Evolutionary conservation across 768 basidiomycete species (phyloP).

Genomic region (Tricholoma hemisulphureum): DNA sequence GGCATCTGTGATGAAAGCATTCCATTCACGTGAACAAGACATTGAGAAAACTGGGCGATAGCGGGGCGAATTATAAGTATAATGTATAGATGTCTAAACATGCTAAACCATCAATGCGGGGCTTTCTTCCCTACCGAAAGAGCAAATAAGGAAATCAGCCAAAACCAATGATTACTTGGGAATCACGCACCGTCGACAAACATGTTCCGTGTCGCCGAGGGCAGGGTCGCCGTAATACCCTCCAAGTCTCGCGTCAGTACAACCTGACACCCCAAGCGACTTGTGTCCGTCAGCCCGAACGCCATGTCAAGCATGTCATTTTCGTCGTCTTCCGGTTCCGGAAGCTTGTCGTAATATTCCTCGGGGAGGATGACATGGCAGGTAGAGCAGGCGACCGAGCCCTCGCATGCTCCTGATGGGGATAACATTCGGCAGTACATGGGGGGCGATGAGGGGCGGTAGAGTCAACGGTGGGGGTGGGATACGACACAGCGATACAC

Average conservation of each 20-base stretch:
- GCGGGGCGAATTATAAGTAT: background rate
- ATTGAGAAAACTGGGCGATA: background rate
- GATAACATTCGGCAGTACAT: background rate
- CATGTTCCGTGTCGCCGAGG: slow-evolving; percentile 94
- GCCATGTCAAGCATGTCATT: slow-evolving; percentile 99
- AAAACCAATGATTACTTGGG: background rate
- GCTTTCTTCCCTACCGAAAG: background rate
- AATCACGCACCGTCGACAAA: slow-evolving; percentile 80
- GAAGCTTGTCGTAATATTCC: slow-evolving; percentile 80
- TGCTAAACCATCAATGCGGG: background rate
- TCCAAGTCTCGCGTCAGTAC: slow-evolving; percentile 78
- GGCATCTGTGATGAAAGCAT: no score
- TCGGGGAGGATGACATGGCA: slow-evolving; percentile 89
- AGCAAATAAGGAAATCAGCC: background rate
- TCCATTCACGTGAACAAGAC: background rate
- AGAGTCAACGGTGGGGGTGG: background rate
- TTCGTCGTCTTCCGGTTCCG: slow-evolving; percentile 96
- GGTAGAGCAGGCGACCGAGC: slow-evolving; percentile 95
- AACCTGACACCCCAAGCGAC: slow-evolving; percentile 76
- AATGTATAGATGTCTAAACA: background rate
- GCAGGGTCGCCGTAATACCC: slow-evolving; percentile 81
- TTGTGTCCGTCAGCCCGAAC: slow-evolving; percentile 94
- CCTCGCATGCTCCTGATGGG: slow-evolving; percentile 86
- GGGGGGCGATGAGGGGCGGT: background rate
- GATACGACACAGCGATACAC: no score